Percentiles rank a stretch among this genome's conserved stretches.
Conservation (phyloP, 768 basidiomycete genomes). For the Amanita molliuscula region DNA sequence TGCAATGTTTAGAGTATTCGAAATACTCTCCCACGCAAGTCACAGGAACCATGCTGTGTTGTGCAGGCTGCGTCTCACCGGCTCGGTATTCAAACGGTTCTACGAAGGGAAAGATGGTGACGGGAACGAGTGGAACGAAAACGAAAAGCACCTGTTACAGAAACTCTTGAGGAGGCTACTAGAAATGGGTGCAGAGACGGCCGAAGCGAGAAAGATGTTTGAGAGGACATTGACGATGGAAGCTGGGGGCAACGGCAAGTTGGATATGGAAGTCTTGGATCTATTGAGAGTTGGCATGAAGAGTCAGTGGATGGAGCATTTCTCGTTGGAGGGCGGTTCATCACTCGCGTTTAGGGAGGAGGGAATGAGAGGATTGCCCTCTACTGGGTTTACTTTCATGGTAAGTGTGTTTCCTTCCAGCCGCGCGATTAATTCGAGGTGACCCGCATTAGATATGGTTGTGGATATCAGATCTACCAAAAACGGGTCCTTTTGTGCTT, state of each 20-base stretch:
- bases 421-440: not conserved
- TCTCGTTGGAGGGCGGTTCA: slow-evolving; percentile 53
- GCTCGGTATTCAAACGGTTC: slow-evolving; percentile 41
- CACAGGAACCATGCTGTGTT: slow-evolving; percentile 67
- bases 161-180: slow-evolving; percentile 60
- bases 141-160: slow-evolving; percentile 43
- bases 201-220: slow-evolving; percentile 56
- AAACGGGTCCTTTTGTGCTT: slow-evolving; percentile 19
- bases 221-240: slow-evolving; percentile 40
- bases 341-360: slow-evolving; percentile 38
- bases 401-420: slow-evolving; percentile 22
- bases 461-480: slow-evolving; percentile 33
- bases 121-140: slow-evolving; percentile 13
- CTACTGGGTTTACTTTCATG: slow-evolving; percentile 65
- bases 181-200: slow-evolving; percentile 63
- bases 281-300: slow-evolving; percentile 62
- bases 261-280: slow-evolving; percentile 61
- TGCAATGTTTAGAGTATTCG: slow-evolving; percentile 49
- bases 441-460: slow-evolving; percentile 33
- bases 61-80: slow-evolving; percentile 45
- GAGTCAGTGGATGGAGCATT: slow-evolving; percentile 70
- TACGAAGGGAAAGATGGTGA: slow-evolving; percentile 14
- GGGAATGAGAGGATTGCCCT: slow-evolving; percentile 42
- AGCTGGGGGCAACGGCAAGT: slow-evolving; percentile 26
- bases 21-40: slow-evolving; percentile 44